These are phyloP conservation scores for Rhizodiscina lignyota DNA, from an alignment of 495 filamentous ascomycete species.

Conservation along the genomic window DNA sequence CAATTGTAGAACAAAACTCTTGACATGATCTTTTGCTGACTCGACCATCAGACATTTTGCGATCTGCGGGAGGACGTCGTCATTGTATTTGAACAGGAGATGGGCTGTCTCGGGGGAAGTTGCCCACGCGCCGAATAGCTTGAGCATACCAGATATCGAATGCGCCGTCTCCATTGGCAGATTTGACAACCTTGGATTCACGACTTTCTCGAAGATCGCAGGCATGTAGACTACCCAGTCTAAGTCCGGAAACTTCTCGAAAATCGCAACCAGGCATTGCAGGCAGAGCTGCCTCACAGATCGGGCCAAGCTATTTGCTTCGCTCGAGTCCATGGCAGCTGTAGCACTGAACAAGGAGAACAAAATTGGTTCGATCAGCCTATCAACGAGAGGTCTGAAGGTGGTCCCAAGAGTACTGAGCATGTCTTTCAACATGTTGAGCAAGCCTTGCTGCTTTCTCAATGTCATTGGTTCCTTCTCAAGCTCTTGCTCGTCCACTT, in stretches of 20 bases:
- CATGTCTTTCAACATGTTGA: conserved; percentile 83
- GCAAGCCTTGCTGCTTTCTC: conserved; percentile 70
- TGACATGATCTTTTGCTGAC: conserved; percentile 78
- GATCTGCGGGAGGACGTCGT: conserved; percentile 45
- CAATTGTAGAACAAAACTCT: conserved; percentile 62
- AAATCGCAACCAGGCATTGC: conserved; percentile 63
- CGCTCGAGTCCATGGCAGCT: too few relatives aligned
- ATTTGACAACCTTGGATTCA: conserved; percentile 61
- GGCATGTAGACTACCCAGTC: conserved; percentile 56
- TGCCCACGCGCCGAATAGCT: conserved; percentile 68
- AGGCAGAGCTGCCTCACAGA: conserved; percentile 55
- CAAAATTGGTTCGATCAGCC: conserved; percentile 55
- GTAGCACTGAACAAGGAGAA: conserved; percentile 64
- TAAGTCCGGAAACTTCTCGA: conserved; percentile 46
- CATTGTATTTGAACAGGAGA: conserved; percentile 50
- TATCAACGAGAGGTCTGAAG: conserved; percentile 40
- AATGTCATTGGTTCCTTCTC: conserved; percentile 35
- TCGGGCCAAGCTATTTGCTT: too few relatives aligned
- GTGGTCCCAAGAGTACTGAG: conserved; percentile 62
- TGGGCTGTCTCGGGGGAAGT: conserved; percentile 43
- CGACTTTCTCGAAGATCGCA: conserved; percentile 51
- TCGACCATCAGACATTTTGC: conserved; percentile 53
- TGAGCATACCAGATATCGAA: conserved; percentile 65
- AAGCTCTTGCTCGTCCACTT: conserved; percentile 32
- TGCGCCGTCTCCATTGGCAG: conserved; percentile 79